A percentile compares a stretch with the other conserved stretches of the same genome.
Conservation (phyloP, 371 early-diverging fungal species). For the Globomyces sp. region DNA sequence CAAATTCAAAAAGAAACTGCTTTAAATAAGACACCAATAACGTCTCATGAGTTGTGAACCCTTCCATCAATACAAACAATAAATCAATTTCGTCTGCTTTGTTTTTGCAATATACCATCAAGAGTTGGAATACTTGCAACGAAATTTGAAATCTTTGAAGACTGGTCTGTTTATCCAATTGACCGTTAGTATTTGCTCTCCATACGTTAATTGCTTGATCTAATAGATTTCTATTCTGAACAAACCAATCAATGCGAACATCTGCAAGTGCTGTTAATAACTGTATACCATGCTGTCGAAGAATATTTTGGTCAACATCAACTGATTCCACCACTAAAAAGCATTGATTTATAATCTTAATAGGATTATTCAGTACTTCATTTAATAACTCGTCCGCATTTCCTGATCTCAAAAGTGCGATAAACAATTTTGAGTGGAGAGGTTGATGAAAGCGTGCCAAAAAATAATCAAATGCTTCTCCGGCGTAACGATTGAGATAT, state of each 20-base stretch:
- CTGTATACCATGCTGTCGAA: conserved; percentile 12
- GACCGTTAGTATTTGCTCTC: conserved; percentile 26
- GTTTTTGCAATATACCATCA: conserved; percentile 57
- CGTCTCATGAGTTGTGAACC: conserved; percentile 70
- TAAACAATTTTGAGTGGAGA: conserved; percentile 65
- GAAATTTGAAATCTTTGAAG: background rate
- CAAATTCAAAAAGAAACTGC: conserved; percentile 69
- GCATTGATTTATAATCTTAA: conserved; percentile 57
- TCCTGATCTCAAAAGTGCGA: conserved; percentile 62
- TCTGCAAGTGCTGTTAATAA: conserved; percentile 55
- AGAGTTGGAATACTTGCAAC: conserved; percentile 50
- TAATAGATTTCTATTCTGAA: conserved; percentile 45
- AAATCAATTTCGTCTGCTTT: conserved; percentile 67
- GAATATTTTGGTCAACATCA: background rate
- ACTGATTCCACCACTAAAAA: conserved; percentile 32
- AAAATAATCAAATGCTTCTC: conserved; percentile 85
- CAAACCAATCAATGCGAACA: conserved; percentile 64
- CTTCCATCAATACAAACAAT: conserved; percentile 72
- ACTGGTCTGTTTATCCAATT: background rate
- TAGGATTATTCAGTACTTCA: conserved; percentile 63
- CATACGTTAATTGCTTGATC: conserved; percentile 59
- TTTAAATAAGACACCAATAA: conserved; percentile 70
- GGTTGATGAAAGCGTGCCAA: conserved; percentile 62
- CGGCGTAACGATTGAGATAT: conserved; percentile 83
- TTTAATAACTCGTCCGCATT: conserved; percentile 65